Evolutionary conservation across 2,329 filamentous ascomycete species (phyloP), one percentile per base, ranked within the genome.

Genomic region (Cercospora zeina): DNA sequence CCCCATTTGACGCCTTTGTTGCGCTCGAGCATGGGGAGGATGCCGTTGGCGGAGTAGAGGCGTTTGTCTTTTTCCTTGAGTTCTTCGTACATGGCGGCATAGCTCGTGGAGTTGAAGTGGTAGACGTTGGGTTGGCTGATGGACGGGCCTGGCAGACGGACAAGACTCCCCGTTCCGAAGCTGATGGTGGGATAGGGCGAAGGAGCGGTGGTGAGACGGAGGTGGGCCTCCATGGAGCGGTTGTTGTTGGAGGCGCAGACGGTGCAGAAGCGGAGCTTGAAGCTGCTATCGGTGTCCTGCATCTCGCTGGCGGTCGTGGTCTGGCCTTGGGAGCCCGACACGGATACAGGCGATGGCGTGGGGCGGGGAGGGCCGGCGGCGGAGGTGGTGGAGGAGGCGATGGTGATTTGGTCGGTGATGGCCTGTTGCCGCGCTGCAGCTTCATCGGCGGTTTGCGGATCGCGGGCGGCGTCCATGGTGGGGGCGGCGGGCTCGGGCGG

Each of bases 211-310:
- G 95, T 91, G 34, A 99, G 87, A 66, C 91, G 90, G 30, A 97
- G 86, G 77, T 99, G 95, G n/a, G 93, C 93, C 83, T 97, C 95
- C 95, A 99, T 97, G n/a, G 91, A 91, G 86, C 95, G 87, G 74
- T 99, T 99, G 77, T 99, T 92, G 72, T 99, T 99, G 72, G 92
- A 96, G 7, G 95, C 95, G 78, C 95, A 99, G n/a, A 99, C 93
- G 2, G 95, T 97, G 81, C 93, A 97, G 78, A 97, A 97, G 74
- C 90, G 96, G 65, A 99, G 84, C 78, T 95, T 96, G 83, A 88
- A 96, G 57, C 83, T 51, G 30, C 33, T 19, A 4, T 27, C 45
- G 1, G 31, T 14, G n/a, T 45, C n/a, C 39, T 45, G 56, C 16
- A 9, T 27, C 14, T 30, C 39, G 31, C 27, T 85, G n/a, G 80